phyloP scores from a whole-genome alignment of 176 grass and related monocot genomes.

The Coix lacrymajobi region DNA sequence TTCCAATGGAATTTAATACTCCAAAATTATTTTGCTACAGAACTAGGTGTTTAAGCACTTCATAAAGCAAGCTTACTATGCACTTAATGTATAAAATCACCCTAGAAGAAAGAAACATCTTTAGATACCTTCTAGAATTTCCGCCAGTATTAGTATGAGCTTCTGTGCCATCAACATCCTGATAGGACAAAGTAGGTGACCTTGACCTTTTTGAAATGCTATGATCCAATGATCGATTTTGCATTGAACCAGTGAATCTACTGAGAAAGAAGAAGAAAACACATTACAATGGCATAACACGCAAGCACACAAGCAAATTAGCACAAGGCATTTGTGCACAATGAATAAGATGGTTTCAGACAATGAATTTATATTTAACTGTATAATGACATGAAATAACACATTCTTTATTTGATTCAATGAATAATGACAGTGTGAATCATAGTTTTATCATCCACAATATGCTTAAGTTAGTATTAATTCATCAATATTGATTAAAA shows the following conservation, averaged over 20 bases:
- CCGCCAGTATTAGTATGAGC: slow-evolving; percentile 13
- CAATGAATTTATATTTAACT: background rate
- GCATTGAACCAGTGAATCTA: slow-evolving; percentile 30
- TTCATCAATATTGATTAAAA: background rate
- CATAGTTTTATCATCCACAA: background rate
- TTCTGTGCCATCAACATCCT: slow-evolving; percentile 42
- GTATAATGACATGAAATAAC: background rate
- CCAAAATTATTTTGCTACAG: background rate
- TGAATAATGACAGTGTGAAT: background rate
- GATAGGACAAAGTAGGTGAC: slow-evolving; percentile 44
- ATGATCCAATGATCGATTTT: slow-evolving; percentile 40
- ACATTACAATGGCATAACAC: slow-evolving; percentile 6
- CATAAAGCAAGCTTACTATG: background rate
- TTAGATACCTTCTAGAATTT: slow-evolving; percentile 44
- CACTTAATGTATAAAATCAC: slow-evolving; percentile 9
- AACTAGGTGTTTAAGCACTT: slow-evolving; percentile 8
- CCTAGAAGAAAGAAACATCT: background rate
- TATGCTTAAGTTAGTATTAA: background rate
- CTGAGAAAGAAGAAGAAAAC: slow-evolving; percentile 9
- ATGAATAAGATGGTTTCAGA: background rate
- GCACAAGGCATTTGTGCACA: background rate
- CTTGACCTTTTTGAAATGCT: slow-evolving; percentile 51
- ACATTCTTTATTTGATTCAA: background rate
- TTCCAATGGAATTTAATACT: background rate
- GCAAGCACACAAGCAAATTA: background rate